Base-by-base conservation (phyloP, 2,329 filamentous ascomycete species). In the Rosellinia necatrix region DNA sequence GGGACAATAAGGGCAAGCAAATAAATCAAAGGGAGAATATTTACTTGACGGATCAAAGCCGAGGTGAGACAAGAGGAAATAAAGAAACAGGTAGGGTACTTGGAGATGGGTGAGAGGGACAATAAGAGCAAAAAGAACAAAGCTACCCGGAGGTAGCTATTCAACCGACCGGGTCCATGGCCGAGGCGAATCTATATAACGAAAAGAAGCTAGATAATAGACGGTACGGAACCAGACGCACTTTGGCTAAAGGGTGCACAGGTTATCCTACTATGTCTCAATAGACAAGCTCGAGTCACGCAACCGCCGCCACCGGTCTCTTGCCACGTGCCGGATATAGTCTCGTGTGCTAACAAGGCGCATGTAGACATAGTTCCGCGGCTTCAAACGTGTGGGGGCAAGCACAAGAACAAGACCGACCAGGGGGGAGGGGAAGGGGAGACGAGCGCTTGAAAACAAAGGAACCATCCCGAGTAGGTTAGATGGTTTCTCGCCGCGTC, bases 351-450 rank as follows among this genome's bases (percentile, higher is more conserved):
- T n/a, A n/a, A n/a, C n/a, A n/a, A n/a, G n/a, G n/a, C n/a, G n/a
- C n/a, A n/a, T n/a, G n/a, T n/a, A n/a, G n/a, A n/a, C n/a, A n/a
- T 29, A 37, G 53, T 50, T 52, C 53, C 53, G 53, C 53, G 53
- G 53, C 53, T 52, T 47, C 44, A 15, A 27, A 34, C 47, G 22
- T 24, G 38, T 56, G 41, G 32, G 42, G 41, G 32, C 25, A 19
- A 46, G n/a, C n/a, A n/a, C n/a, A n/a, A n/a, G n/a, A n/a, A n/a
- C n/a, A n/a, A n/a, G n/a, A n/a, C n/a, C n/a, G n/a, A n/a, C n/a
- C n/a, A n/a, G n/a, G n/a, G n/a, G n/a, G 19, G 29, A 13, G 37
- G 40, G 27, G 9, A 17, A 19, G 32, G 13, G 24, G 19, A 43
- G 19, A 22, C 10, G 17, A 34, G 35, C 5, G 7, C 37, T 13